Conservation (phyloP, 768 basidiomycete genomes). For the Asterophora lycoperdoides region DNA sequence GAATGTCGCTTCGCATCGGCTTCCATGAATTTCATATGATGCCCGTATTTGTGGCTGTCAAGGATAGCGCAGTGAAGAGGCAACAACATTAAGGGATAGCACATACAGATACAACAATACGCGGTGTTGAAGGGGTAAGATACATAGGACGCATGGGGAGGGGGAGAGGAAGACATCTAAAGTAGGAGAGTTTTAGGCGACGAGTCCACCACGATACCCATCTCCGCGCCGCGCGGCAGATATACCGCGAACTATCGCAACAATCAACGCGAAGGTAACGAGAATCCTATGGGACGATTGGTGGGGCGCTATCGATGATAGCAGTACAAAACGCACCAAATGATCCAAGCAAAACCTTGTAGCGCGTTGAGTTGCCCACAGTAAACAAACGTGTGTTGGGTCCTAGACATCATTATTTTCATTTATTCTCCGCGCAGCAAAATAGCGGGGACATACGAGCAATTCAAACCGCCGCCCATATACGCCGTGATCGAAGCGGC, state of each 20-base stretch:
- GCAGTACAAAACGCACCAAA: conserved; percentile 45
- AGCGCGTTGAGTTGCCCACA: conserved; percentile 77
- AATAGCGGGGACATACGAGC: conserved; percentile 40
- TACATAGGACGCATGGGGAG: background rate
- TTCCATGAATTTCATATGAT: too few species aligned
- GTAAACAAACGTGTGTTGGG: conserved; percentile 47
- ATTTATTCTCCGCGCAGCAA: conserved; percentile 1
- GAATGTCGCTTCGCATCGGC: too few species aligned
- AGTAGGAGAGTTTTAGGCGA: conserved; percentile 16
- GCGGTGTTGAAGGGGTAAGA: conserved; percentile 2
- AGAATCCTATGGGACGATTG: conserved; percentile 45
- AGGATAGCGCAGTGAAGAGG: background rate
- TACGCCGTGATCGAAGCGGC: conserved; percentile 65
- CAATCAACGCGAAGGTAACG: conserved; percentile 54
- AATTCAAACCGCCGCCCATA: conserved; percentile 68
- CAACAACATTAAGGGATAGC: background rate
- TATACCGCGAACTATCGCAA: conserved; percentile 60
- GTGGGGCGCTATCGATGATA: background rate
- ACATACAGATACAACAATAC: conserved; percentile 3
- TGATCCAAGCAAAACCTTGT: conserved; percentile 71
- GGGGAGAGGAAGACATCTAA: background rate
- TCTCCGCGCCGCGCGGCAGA: conserved; percentile 59
- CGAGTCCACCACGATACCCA: conserved; percentile 56
- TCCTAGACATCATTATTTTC: conserved; percentile 19
- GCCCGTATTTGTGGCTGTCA: background rate